These are phyloP conservation scores for Turnera subulata DNA, from an alignment of 345 rosid species.

Conservation along the genomic window DNA sequence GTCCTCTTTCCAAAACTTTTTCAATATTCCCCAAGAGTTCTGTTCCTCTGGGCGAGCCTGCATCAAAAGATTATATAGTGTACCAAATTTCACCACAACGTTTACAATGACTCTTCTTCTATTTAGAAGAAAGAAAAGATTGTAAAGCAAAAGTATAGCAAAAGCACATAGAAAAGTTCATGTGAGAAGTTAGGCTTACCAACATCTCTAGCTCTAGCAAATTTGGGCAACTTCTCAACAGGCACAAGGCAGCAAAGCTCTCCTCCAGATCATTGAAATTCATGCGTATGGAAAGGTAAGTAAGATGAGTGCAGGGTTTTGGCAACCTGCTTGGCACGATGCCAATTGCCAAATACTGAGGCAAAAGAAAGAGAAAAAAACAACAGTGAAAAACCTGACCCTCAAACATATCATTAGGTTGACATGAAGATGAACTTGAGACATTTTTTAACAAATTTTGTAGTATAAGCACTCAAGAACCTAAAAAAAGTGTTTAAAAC, in stretches of 20 bases:
- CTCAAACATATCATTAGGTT: conserved; percentile 4
- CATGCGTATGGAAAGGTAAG: conserved; percentile 54
- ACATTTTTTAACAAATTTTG: too few relatives aligned
- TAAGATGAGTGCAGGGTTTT: conserved; percentile 49
- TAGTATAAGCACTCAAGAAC: too few relatives aligned
- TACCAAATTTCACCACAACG: too few relatives aligned
- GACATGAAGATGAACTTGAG: not conserved
- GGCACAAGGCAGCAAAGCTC: conserved; percentile 52
- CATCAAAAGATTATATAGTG: not conserved
- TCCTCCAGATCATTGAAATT: conserved; percentile 59
- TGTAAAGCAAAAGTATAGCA: not conserved
- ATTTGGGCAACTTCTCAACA: conserved; percentile 58
- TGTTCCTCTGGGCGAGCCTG: conserved; percentile 60
- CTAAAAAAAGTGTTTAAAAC: too few relatives aligned
- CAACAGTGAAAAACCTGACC: not conserved
- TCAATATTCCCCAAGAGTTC: conserved; percentile 11
- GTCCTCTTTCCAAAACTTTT: conserved; percentile 41
- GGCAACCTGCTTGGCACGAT: conserved; percentile 48
- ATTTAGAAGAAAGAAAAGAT: too few relatives aligned
- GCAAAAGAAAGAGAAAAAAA: conserved; percentile 16
- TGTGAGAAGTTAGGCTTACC: conserved; percentile 29
- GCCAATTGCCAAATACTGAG: conserved; percentile 59
- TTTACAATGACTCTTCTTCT: too few relatives aligned
- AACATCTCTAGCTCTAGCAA: conserved; percentile 61
- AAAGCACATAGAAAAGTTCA: not conserved